Evolutionary conservation across 371 early-diverging fungal species (phyloP).

Genomic region (Zopfochytrium polystomum): DNA sequence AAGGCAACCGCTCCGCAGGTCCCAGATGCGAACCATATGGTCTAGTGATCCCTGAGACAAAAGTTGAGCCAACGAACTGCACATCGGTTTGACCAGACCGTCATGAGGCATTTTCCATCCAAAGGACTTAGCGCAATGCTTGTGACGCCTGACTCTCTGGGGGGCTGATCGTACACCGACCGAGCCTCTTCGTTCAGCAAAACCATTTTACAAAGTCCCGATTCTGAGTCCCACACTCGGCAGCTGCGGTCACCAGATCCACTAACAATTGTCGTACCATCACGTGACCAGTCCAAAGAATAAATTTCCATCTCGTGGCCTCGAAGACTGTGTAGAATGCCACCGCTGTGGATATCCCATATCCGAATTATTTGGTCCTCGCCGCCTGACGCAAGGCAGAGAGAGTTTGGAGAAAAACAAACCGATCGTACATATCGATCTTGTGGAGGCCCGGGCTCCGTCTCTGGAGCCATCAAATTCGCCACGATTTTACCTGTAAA

Average conservation of each 20-base stretch:
- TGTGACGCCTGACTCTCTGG: constrained; percentile 93
- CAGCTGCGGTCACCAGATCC: constrained; percentile 93
- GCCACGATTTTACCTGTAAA: constrained; percentile 53
- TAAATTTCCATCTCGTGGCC: constrained; percentile 98
- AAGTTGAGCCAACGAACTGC: too few species aligned
- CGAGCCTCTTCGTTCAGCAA: constrained; percentile 73
- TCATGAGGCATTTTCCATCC: constrained; percentile 43
- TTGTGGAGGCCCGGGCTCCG: constrained; percentile 14
- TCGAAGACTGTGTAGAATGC: constrained; percentile 24
- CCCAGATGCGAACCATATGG: constrained; percentile 93
- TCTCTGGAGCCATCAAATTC: constrained; percentile 16
- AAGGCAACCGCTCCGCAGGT: constrained; percentile 72
- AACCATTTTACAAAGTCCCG: constrained; percentile 66
- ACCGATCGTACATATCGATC: constrained; percentile 95
- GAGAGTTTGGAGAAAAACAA: constrained; percentile 93
- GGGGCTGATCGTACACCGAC: constrained; percentile 30
- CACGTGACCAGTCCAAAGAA: constrained; percentile 90
- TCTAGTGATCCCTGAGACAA: constrained; percentile 96
- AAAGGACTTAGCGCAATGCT: constrained; percentile 77
- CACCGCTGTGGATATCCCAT: constrained; percentile 40
- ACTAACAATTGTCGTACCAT: constrained; percentile 86
- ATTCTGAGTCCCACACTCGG: constrained; percentile 37
- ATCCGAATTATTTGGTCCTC: constrained; percentile 94
- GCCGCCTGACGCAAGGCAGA: constrained; percentile 91
- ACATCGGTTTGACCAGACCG: too few species aligned